A percentile compares a stretch with the other conserved stretches of the same genome.
Conservation (phyloP, 176 grass and related monocot genomes). For the Raddia distichophylla region DNA sequence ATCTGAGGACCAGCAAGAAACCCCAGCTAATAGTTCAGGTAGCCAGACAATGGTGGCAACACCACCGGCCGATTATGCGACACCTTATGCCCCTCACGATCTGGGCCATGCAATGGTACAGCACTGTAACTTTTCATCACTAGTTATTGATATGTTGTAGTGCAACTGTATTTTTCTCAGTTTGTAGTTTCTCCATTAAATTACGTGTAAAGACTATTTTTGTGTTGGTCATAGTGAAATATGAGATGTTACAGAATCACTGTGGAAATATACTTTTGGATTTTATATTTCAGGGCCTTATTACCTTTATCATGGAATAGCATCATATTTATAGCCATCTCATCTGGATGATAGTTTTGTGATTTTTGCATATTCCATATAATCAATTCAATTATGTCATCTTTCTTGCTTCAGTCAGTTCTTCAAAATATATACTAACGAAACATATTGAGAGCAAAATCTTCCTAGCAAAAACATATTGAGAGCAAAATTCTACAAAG, state of each 20-base stretch:
- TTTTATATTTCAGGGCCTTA: not conserved
- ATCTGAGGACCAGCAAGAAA: slow-evolving; percentile 42
- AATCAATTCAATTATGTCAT: not conserved
- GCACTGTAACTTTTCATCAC: slow-evolving; percentile 10
- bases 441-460: not conserved
- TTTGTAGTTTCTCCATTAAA: slow-evolving; percentile 14
- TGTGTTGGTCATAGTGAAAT: slow-evolving; percentile 26
- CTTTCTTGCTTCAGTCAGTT: slow-evolving; percentile 25
- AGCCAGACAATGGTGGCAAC: slow-evolving; percentile 53
- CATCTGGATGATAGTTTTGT: not conserved
- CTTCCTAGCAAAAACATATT: not conserved
- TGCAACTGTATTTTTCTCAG: slow-evolving; percentile 7
- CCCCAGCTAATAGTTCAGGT: slow-evolving; percentile 44
- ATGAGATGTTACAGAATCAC: not conserved
- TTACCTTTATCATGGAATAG: not conserved
- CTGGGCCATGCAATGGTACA: slow-evolving; percentile 50
- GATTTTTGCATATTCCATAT: not conserved
- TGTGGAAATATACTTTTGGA: not conserved
- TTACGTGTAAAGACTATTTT: not conserved
- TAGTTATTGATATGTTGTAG: not conserved
- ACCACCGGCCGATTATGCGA: slow-evolving; percentile 48
- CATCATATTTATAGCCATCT: not conserved
- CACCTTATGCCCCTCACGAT: slow-evolving; percentile 51
- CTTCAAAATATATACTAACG: slow-evolving; percentile 16
- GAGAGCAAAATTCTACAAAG: slow-evolving; percentile 1